A percentile compares a stretch with the other conserved stretches of the same genome.
Conservation (phyloP, 1,284 basidiomycete species). For the Thecaphora frezii region DNA sequence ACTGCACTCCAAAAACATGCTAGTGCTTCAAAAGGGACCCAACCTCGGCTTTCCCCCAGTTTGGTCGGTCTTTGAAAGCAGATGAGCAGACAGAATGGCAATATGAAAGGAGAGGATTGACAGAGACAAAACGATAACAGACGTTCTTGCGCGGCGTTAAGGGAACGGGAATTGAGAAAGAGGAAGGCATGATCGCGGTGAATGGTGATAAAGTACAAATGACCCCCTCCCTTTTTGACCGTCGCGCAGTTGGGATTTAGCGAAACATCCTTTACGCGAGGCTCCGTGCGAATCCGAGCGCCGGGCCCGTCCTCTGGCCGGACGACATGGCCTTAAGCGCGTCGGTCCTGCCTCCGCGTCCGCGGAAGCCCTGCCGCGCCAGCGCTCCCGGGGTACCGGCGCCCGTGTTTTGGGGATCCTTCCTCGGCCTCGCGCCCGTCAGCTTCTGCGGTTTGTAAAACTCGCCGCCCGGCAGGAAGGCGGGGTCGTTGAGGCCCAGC, state of each 20-base stretch:
- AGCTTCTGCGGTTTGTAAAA: slow-evolving; percentile 27
- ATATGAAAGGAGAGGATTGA: not conserved
- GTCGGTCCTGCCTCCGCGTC: slow-evolving; percentile 24
- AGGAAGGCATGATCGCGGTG: too few species aligned
- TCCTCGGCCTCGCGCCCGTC: slow-evolving; percentile 11
- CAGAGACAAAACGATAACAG: too few species aligned
- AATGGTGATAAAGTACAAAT: not conserved
- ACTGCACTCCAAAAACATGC: slow-evolving; percentile 55
- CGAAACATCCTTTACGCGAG: not conserved
- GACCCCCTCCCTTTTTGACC: too few species aligned
- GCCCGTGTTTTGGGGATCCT: not conserved
- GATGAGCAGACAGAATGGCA: slow-evolving; percentile 8
- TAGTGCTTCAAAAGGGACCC: slow-evolving; percentile 59
- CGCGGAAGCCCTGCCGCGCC: slow-evolving; percentile 18
- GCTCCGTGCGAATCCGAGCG: not conserved
- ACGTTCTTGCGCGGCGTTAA: too few species aligned
- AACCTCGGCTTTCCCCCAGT: slow-evolving; percentile 58
- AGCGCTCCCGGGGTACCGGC: slow-evolving; percentile 2
- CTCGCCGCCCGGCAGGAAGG: slow-evolving; percentile 49
- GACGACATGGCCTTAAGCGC: not conserved
- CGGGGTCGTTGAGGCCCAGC: slow-evolving; percentile 50
- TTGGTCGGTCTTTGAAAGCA: slow-evolving; percentile 30
- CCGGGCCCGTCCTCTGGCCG: not conserved
- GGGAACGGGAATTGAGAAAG: too few species aligned
- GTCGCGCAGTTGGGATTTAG: too few species aligned